Conservation (phyloP, 2,329 filamentous ascomycete species). For the Exophiala spinifera region DNA sequence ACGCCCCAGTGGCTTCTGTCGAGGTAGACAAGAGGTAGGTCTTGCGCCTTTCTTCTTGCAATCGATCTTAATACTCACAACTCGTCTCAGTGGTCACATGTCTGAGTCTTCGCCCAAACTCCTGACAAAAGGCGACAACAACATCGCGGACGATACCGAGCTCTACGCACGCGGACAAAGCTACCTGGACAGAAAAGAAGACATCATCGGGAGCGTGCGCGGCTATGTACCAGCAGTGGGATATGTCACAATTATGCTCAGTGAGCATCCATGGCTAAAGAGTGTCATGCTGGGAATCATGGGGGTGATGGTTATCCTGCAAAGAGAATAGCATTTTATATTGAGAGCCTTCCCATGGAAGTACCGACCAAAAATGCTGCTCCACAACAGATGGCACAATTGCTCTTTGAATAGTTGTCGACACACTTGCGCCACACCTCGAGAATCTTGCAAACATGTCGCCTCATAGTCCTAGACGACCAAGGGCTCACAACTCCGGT, state of each 20-base stretch:
- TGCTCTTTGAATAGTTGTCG: too few species aligned
- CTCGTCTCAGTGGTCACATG: slow-evolving; percentile 9
- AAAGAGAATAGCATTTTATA: slow-evolving; percentile 65
- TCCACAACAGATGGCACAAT: too few species aligned
- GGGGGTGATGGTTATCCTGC: slow-evolving; percentile 88
- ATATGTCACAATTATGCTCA: slow-evolving; percentile 93
- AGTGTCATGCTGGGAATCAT: slow-evolving; percentile 91
- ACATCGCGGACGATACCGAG: slow-evolving; percentile 87
- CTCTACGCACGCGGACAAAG: slow-evolving; percentile 82
- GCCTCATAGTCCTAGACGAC: too few species aligned
- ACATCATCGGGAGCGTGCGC: slow-evolving; percentile 89
- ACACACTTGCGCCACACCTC: too few species aligned
- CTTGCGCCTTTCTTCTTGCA: background rate
- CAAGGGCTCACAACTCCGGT: too few species aligned
- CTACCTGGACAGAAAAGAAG: slow-evolving; percentile 73
- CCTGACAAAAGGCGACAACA: slow-evolving; percentile 97
- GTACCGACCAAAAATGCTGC: too few species aligned
- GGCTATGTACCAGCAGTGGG: slow-evolving; percentile 93
- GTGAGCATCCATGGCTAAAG: slow-evolving; percentile 96
- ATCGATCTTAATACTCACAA: slow-evolving; percentile 4
- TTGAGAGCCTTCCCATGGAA: background rate
- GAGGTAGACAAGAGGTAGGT: slow-evolving; percentile 37
- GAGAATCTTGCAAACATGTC: too few species aligned
- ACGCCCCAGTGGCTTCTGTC: slow-evolving; percentile 41
- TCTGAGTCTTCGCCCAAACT: slow-evolving; percentile 51